Percentiles rank a stretch among this genome's conserved stretches.
Conservation (phyloP, 2,329 filamentous ascomycete species). For the Stachybotrys elegans region DNA sequence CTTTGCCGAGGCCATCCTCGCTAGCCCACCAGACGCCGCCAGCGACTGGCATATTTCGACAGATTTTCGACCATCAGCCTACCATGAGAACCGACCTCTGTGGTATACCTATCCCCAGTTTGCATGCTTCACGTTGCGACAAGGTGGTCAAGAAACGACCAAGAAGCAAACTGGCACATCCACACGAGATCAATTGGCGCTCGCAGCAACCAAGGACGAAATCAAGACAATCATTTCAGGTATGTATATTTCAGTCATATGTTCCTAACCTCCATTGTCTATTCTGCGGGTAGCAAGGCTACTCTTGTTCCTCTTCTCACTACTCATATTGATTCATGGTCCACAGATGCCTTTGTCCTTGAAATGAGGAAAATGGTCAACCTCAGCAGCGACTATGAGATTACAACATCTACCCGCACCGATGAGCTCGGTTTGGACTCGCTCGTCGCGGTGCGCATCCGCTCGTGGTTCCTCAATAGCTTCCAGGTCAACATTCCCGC, state of each 20-base stretch:
- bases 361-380: neutral
- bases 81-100: no score
- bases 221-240: neutral
- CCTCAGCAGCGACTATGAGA: neutral
- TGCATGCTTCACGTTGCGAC: no score
- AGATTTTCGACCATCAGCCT: no score
- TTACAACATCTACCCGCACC: neutral
- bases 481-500: neutral
- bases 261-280: neutral
- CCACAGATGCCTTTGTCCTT: neutral
- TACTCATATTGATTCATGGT: neutral
- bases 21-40: no score
- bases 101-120: no score
- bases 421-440: constrained; percentile 1
- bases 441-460: neutral
- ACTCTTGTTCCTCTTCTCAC: no score
- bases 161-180: no score
- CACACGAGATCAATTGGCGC: no score
- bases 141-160: no score
- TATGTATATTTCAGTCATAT: neutral
- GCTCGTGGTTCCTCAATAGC: neutral
- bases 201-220: neutral
- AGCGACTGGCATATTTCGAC: no score
- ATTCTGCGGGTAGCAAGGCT: no score
- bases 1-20: constrained; percentile 23